Conservation (phyloP, 1,139 yeast species). For the Geotrichum macrosporum region DNA sequence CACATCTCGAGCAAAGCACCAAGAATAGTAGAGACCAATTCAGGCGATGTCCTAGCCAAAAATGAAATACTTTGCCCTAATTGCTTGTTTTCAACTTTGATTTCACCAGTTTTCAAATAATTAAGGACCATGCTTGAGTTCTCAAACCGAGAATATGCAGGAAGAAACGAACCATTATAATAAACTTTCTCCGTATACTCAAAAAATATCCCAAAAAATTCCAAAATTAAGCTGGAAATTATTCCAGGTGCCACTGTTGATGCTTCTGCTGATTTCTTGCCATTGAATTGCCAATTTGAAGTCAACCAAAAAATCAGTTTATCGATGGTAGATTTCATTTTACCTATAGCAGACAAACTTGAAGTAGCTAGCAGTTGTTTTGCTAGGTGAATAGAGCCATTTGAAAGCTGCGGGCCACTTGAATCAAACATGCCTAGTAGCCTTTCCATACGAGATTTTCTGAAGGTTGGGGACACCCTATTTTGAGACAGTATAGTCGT, state of each 20-base stretch:
- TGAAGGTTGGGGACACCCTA: conserved; percentile 2
- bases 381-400: conserved; percentile 13
- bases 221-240: conserved; percentile 7
- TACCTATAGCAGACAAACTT: conserved; percentile 5
- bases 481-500: conserved; percentile 11
- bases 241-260: conserved; percentile 9
- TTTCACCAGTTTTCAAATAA: conserved; percentile 9
- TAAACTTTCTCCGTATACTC: background rate
- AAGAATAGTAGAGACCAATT: conserved; percentile 2
- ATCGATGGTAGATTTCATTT: conserved; percentile 5
- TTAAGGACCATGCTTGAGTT: background rate
- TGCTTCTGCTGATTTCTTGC: background rate
- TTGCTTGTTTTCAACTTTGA: background rate
- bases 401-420: conserved; percentile 18
- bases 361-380: conserved; percentile 6
- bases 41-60: conserved; percentile 1
- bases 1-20: conserved; percentile 6
- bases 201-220: conserved; percentile 6
- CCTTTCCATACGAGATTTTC: conserved; percentile 10
- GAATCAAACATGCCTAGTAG: conserved; percentile 17
- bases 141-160: conserved; percentile 1
- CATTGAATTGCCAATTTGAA: conserved; percentile 8
- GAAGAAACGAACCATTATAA: conserved; percentile 8
- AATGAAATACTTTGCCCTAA: background rate
- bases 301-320: conserved; percentile 15